Base-by-base conservation (phyloP, 208 protist genomes). In the Trypanosoma melophagium region DNA sequence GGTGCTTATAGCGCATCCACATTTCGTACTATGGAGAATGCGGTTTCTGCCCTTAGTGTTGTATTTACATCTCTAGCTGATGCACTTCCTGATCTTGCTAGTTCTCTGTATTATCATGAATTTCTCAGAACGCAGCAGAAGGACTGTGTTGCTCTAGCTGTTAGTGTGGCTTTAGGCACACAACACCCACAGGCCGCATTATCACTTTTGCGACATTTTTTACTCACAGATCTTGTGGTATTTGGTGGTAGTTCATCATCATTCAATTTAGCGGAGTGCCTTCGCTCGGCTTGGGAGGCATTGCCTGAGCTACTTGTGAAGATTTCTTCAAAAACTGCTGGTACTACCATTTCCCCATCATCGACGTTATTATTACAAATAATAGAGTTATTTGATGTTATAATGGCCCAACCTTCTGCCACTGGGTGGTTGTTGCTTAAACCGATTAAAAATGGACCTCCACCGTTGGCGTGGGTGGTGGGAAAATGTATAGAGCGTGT, bases 171-270 rank as follows among this genome's bases (percentile, higher is more conserved):
- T 14, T 51, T 87, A 60, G 74, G 69, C 49, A 72, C 64, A 12
- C 59, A 60, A 52, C 68, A 72, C 45, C 19, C 53, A 8, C 40
- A 79, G 51, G 71, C 70, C 9, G 62, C 53, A 1, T 38, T 84
- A 41, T 55, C 57, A 17, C 70, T 94, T 52, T 74, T 90, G 38
- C 65, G 66, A 9, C 68, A 90, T 22, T 77, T 92, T 47, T 40
- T 92, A 50, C 63, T 41, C 12, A 70, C 65, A 14, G 86, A 92
- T 66, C 49, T 90, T 7, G 60, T 66, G 13, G 69, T 50, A 12
- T 71, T 67, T 66, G 21, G 52, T 41, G 17, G 31, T 14, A 16
- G n/a, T 16, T 1, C 31, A 8, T 12, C 24, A 7, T 47, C 31
- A 31, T 22, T 8, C 7, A 52, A 1, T 17, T 22, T 19, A 25